phyloP scores from a whole-genome alignment of 208 protist species.

The Angomonas deanei region DNA sequence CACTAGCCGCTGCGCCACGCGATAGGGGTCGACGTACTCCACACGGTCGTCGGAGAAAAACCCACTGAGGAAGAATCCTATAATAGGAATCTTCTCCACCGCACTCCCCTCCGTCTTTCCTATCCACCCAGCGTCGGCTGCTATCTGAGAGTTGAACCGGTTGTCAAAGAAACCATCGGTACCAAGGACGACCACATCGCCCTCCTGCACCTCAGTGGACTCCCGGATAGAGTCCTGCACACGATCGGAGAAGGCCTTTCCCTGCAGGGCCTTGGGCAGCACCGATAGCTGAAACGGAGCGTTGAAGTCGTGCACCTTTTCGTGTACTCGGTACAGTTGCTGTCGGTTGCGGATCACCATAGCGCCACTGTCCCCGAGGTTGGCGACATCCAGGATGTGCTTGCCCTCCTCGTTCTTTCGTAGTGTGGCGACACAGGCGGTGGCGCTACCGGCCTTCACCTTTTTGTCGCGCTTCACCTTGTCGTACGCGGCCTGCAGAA shows the following conservation, averaged over 20 bases:
- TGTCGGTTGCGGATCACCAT: conserved; percentile 79
- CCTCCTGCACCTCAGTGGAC: conserved; percentile 69
- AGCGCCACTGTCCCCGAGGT: conserved; percentile 88
- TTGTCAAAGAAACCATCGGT: conserved; percentile 95
- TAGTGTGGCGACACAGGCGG: conserved; percentile 79
- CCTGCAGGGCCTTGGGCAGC: conserved; percentile 56
- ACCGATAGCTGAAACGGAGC: conserved; percentile 89
- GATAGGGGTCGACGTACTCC: conserved; percentile 82
- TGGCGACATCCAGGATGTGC: conserved; percentile 80
- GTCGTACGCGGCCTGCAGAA: conserved; percentile 74
- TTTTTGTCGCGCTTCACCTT: conserved; percentile 67
- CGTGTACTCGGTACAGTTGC: conserved; percentile 72
- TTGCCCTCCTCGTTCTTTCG: conserved; percentile 35
- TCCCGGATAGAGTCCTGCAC: conserved; percentile 71
- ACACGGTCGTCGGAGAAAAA: conserved; percentile 60
- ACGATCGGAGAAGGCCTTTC: conserved; percentile 64
- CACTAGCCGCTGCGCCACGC: conserved; percentile 85
- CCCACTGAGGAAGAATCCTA: conserved; percentile 74
- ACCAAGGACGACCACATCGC: conserved; percentile 89
- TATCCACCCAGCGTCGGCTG: conserved; percentile 75
- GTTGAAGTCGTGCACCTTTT: conserved; percentile 91
- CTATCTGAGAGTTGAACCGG: conserved; percentile 81
- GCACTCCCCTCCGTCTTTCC: conserved; percentile 58
- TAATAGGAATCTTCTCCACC: conserved; percentile 61
- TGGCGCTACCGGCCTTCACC: conserved; percentile 89